Conservation (phyloP, 768 basidiomycete genomes). For the Suillus variegatus region DNA sequence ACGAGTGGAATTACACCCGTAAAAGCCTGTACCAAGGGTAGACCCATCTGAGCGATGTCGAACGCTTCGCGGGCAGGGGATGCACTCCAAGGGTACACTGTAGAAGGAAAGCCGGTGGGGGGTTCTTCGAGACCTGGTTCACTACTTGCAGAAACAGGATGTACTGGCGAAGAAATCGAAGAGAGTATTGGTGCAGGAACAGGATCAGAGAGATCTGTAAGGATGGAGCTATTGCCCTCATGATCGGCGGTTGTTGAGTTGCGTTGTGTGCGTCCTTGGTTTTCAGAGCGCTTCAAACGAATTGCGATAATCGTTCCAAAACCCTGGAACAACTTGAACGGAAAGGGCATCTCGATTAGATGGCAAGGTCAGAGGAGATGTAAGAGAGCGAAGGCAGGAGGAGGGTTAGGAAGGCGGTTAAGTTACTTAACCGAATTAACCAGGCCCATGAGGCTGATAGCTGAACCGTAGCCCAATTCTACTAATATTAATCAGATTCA, state of each 20-base stretch:
- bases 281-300: not conserved
- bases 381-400: not conserved
- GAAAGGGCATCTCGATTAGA: not conserved
- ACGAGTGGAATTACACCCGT: not conserved
- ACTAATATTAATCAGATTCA: too few relatives aligned
- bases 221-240: not conserved
- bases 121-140: not conserved
- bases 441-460: too few relatives aligned
- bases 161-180: not conserved
- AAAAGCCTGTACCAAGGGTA: not conserved
- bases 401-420: not conserved
- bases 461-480: too few relatives aligned
- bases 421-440: not conserved
- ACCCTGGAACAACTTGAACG: not conserved
- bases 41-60: not conserved
- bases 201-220: not conserved
- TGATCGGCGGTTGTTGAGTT: not conserved
- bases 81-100: not conserved
- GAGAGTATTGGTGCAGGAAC: not conserved
- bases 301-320: not conserved
- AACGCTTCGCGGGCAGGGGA: not conserved
- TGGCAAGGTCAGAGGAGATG: not conserved
- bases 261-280: not conserved
- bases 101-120: not conserved
- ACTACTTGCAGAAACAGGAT: not conserved